Evolutionary conservation across 352 stramenopile species (phyloP).

Genomic region (Pelagophyceae sp.): DNA sequence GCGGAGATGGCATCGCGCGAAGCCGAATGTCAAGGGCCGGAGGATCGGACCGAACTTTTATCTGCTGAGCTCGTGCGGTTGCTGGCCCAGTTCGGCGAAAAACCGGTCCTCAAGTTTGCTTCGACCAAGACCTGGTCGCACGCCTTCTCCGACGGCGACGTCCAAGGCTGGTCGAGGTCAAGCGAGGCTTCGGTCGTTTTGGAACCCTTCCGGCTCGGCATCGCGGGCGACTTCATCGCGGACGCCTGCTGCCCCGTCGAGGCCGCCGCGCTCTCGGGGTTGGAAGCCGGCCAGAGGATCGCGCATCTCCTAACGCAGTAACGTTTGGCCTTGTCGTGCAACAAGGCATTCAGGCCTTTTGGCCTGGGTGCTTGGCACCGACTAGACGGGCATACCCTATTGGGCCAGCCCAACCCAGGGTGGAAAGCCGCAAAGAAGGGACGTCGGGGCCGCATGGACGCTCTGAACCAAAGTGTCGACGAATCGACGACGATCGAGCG

Average conservation of each 20-base stretch:
- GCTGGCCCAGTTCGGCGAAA: background rate
- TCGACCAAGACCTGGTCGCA: background rate
- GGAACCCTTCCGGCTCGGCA: background rate
- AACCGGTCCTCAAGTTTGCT: background rate
- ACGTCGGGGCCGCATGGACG: too few relatives aligned
- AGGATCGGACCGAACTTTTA: too few relatives aligned
- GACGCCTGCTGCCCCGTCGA: background rate
- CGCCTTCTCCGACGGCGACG: background rate
- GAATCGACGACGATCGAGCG: too few relatives aligned
- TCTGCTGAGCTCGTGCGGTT: background rate
- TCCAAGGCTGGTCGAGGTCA: background rate
- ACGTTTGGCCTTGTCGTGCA: too few relatives aligned
- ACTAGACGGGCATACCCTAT: too few relatives aligned
- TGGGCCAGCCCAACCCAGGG: too few relatives aligned
- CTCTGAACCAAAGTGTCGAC: too few relatives aligned
- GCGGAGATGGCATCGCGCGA: too few relatives aligned
- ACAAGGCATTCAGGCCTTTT: too few relatives aligned
- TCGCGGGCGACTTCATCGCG: background rate
- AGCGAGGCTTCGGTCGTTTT: background rate
- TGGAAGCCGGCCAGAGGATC: background rate
- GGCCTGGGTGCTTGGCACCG: too few relatives aligned
- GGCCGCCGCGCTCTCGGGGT: background rate
- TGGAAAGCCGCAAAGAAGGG: too few relatives aligned
- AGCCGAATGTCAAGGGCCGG: too few relatives aligned
- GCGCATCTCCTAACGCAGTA: background rate